Evolutionary conservation across 495 filamentous ascomycete species (phyloP), one percentile per base, ranked within the genome.

Genomic region (Extremus antarcticus): DNA sequence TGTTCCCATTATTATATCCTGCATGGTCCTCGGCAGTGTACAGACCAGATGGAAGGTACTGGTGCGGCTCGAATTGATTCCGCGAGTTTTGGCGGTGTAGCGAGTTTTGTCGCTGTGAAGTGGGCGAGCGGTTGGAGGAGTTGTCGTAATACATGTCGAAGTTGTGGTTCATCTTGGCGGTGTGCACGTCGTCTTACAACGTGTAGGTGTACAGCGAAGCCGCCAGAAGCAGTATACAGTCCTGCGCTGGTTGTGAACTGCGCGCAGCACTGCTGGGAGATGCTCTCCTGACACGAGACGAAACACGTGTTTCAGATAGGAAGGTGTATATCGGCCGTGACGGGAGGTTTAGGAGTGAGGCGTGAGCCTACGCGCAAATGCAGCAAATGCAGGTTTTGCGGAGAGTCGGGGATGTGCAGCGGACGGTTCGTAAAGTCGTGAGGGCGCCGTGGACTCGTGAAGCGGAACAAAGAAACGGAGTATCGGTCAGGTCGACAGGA

Each of bases 41-140:
- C 63, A 85, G 71, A 45, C 79, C 81, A 47, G 75, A 74, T 25
- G 78, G 78, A 70, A 78, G 76, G 68, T 82, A 84, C 43, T 78
- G 74, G 24, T 61, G 39, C 17, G 59, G 29, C 59, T 66, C 64
- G 46, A 62, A 62, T 16, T 64, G 55, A 17, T 43, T 41, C 13
- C 60, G 43, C 21, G 60, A 62, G 10, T 24, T 47, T 48, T 64
- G 62, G 13, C 64, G 62, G 8, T 65, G 58, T 8, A 64, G 62
- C 10, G 63, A 50, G 22, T 55, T 38, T 29, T 60, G 56, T 19
- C 57, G 48, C 8, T 60, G 64, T 20, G 58, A 55, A 15, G 25
- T 55, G 2, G 64, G 64, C 39, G 63, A 64, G 35, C 63, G 61
- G 19, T 58, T 55, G 7, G 51, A 22, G n/a, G 43, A 45, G 25